Evolutionary conservation across 257 asterid genomes (phyloP).

Genomic region (Przewalskia tangutica): DNA sequence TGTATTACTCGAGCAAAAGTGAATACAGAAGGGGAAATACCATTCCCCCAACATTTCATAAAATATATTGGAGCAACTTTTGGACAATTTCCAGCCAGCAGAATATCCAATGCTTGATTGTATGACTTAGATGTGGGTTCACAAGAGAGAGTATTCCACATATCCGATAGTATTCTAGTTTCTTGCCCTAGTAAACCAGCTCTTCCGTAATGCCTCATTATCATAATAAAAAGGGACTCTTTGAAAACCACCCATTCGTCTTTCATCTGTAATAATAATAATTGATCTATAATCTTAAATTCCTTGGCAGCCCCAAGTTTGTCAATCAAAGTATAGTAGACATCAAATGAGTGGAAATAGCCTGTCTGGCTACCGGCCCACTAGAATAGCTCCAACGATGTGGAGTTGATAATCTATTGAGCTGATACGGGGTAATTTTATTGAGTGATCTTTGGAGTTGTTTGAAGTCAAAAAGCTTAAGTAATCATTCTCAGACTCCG

Average conservation of each 20-base stretch:
- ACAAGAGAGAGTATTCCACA: constrained; percentile 53
- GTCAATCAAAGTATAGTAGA: constrained; percentile 25
- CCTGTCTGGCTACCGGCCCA: neutral
- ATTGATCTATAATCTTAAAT: constrained; percentile 50
- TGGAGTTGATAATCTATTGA: constrained; percentile 28
- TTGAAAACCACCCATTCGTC: constrained; percentile 51
- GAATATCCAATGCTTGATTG: constrained; percentile 66
- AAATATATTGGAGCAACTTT: constrained; percentile 57
- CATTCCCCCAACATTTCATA: constrained; percentile 83
- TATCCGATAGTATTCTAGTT: constrained; percentile 70
- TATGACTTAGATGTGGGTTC: constrained; percentile 79
- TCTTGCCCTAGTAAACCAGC: constrained; percentile 92
- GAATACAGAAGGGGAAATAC: constrained; percentile 62
- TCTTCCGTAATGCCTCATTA: constrained; percentile 80
- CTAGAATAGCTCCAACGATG: neutral
- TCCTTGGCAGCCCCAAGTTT: constrained; percentile 55
- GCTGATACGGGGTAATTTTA: constrained; percentile 65
- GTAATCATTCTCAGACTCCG: constrained; percentile 53
- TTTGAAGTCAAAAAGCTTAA: constrained; percentile 75
- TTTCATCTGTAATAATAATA: constrained; percentile 74
- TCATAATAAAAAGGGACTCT: constrained; percentile 65
- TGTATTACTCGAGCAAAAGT: constrained; percentile 69
- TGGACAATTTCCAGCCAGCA: constrained; percentile 19
- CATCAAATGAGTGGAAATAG: constrained; percentile 3
- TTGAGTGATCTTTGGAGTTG: constrained; percentile 60